phyloP scores from a whole-genome alignment of 306 rosid species.

The Cucumis melo region DNA sequence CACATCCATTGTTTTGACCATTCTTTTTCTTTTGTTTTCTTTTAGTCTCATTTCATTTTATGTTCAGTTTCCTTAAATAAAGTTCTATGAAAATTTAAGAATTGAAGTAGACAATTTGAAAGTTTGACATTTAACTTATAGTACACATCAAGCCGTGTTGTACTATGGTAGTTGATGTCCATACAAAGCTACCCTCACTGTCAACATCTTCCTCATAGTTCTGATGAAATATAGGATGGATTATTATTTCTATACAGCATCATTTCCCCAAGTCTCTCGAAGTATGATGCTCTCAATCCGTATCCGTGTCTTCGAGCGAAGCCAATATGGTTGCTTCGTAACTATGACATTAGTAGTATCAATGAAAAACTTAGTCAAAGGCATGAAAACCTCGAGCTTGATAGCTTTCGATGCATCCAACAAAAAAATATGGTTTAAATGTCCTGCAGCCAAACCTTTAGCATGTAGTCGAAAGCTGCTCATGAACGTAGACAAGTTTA shows the following conservation, averaged over 20 bases:
- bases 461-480: constrained; percentile 20
- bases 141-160: not conserved
- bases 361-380: constrained; percentile 17
- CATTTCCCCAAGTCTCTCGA: constrained; percentile 12
- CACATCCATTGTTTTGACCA: no score
- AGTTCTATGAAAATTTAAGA: not conserved
- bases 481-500: constrained; percentile 25
- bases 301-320: constrained; percentile 21
- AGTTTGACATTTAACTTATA: not conserved
- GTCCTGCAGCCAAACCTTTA: constrained; percentile 18
- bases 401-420: constrained; percentile 25
- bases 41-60: no score
- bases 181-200: not conserved
- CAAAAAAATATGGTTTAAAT: constrained; percentile 21
- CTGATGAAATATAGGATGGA: not conserved
- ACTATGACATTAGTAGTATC: constrained; percentile 18
- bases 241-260: not conserved
- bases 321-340: constrained; percentile 1
- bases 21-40: no score
- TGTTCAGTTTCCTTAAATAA: no score
- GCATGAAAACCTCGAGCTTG: constrained; percentile 20
- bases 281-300: constrained; percentile 19
- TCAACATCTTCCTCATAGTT: not conserved
- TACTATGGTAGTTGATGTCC: not conserved
- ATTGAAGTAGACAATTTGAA: not conserved